Evolutionary conservation across 169 alveolate genomes (phyloP).

Genomic region (Eimeria acervulina): DNA sequence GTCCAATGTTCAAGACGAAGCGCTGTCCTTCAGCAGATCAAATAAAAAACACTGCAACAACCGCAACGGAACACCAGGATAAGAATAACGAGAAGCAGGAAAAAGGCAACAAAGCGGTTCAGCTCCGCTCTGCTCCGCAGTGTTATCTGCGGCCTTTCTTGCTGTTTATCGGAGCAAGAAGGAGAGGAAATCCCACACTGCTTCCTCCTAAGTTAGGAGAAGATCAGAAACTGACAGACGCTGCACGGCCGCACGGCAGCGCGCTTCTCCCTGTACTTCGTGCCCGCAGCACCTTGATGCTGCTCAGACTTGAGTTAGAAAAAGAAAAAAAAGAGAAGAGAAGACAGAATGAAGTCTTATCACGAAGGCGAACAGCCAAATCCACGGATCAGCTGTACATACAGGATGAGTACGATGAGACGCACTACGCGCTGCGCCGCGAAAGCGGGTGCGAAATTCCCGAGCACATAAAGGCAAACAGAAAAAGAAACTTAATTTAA

Average conservation of each 20-base stretch:
- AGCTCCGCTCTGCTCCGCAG: not conserved
- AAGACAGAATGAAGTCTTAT: not conserved
- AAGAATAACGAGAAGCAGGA: too few species aligned
- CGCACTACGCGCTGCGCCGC: constrained; percentile 1
- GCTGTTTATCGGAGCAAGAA: not conserved
- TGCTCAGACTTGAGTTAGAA: not conserved
- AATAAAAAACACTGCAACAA: not conserved
- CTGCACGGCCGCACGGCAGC: not conserved
- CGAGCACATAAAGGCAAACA: not conserved
- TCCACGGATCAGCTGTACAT: not conserved
- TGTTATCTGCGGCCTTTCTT: not conserved
- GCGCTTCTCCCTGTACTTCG: not conserved
- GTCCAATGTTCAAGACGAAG: not conserved
- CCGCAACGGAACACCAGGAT: not conserved
- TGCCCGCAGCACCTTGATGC: not conserved
- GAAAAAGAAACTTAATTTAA: not conserved
- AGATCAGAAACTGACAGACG: not conserved
- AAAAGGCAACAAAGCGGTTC: not conserved
- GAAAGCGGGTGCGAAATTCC: not conserved
- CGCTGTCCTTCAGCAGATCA: not conserved
- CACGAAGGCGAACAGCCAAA: not conserved
- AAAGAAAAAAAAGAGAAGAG: not conserved
- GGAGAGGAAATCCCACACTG: not conserved
- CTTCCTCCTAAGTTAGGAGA: not conserved
- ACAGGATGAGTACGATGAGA: not conserved